phyloP scores from a whole-genome alignment of 225 moss, liverwort and hornwort species.

The Anthoceros angustus region DNA sequence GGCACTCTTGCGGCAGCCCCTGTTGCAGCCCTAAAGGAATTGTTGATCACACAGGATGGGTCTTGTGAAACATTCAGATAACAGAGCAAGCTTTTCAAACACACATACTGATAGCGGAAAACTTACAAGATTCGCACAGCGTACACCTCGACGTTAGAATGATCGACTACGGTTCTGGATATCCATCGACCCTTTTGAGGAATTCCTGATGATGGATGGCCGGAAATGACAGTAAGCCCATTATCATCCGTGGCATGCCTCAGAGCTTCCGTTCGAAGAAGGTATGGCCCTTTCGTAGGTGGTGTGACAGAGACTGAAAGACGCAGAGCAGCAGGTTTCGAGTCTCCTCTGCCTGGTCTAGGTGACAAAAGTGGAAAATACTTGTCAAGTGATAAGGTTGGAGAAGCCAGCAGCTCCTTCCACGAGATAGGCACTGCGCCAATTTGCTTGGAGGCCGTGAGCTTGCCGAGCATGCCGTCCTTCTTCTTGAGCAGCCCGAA shows the following conservation, averaged over 20 bases:
- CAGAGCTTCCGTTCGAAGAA: too few species aligned
- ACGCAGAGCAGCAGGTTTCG: conserved; percentile 13
- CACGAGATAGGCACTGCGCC: conserved; percentile 5
- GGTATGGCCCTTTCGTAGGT: conserved; percentile 12
- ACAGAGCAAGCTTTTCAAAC: neutral
- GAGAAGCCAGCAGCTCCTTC: conserved; percentile 6
- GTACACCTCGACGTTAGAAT: conserved; percentile 17
- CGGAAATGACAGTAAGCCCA: conserved; percentile 7
- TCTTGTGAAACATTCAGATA: neutral
- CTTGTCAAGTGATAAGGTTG: conserved; percentile 2
- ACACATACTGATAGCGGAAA: neutral
- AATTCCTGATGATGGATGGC: conserved; percentile 6
- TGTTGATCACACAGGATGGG: neutral
- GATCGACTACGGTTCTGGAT: conserved; percentile 14
- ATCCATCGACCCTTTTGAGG: conserved; percentile 16
- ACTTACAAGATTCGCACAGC: conserved; percentile 15
- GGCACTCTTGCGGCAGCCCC: conserved; percentile 1
- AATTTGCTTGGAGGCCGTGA: neutral
- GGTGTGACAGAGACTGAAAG: conserved; percentile 16
- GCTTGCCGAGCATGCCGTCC: too few species aligned
- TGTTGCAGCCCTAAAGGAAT: neutral
- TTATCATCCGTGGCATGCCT: conserved; percentile 14
- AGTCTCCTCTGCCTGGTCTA: too few species aligned
- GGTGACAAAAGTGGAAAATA: conserved; percentile 9
- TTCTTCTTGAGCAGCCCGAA: conserved; percentile 7